These are phyloP conservation scores for Cantharellus anzutake DNA, from an alignment of 768 basidiomycete genomes.

Conservation along the genomic window DNA sequence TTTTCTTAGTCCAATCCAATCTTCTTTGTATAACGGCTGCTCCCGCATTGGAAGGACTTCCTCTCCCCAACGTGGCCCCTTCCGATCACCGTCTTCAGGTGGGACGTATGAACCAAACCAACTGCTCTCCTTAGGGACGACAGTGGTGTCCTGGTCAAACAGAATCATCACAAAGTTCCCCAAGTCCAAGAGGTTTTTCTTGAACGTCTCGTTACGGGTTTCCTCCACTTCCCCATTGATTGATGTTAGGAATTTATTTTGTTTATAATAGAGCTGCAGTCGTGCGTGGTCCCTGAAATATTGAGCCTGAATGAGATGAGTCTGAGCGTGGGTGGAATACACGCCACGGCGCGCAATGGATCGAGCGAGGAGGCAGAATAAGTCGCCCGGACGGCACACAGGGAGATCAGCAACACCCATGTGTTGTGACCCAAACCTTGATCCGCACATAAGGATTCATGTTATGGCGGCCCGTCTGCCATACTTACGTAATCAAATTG, in stretches of 20 bases:
- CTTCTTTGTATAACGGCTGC: conserved; percentile 55
- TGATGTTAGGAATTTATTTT: conserved; percentile 47
- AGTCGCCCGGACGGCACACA: conserved; percentile 38
- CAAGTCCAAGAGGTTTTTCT: conserved; percentile 37
- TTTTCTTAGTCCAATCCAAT: conserved; percentile 59
- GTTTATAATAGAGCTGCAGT: conserved; percentile 34
- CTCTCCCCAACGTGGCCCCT: conserved; percentile 9
- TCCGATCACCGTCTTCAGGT: conserved; percentile 17
- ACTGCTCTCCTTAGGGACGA: conserved; percentile 65
- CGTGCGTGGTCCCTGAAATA: conserved; percentile 63
- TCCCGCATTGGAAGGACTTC: conserved; percentile 45
- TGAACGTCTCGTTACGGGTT: conserved; percentile 39
- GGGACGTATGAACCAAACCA: conserved; percentile 67
- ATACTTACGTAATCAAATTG: conserved; percentile 46
- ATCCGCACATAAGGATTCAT: neutral
- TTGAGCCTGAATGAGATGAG: conserved; percentile 64
- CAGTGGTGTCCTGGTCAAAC: conserved; percentile 55
- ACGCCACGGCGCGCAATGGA: conserved; percentile 41
- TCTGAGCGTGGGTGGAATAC: conserved; percentile 59
- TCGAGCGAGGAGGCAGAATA: conserved; percentile 50
- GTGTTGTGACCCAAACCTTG: conserved; percentile 58
- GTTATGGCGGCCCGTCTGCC: neutral
- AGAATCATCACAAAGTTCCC: conserved; percentile 51
- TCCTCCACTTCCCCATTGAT: conserved; percentile 62
- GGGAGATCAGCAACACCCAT: conserved; percentile 73